Evolutionary conservation across 1,139 yeast genomes (phyloP).

Genomic region (Kurtzmaniella quercitrusa): DNA sequence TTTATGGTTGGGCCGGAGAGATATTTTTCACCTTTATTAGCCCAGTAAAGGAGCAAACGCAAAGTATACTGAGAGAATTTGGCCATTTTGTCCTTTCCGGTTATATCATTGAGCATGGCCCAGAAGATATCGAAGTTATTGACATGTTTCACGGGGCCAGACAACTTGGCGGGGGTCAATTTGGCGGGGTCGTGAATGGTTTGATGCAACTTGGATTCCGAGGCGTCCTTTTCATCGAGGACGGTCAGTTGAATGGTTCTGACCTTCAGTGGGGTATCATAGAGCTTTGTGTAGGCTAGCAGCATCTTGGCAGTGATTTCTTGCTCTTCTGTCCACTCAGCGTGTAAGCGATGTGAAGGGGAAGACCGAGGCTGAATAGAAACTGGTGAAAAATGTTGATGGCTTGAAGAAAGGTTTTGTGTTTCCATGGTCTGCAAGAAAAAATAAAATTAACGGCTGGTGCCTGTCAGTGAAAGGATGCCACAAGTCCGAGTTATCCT

Average conservation of each 20-base stretch:
- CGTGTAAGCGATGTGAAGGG: slow-evolving; percentile 22
- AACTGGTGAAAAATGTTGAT: slow-evolving; percentile 1
- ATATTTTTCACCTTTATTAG: slow-evolving; percentile 34
- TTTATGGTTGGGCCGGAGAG: slow-evolving; percentile 32
- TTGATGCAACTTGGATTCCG: neutral
- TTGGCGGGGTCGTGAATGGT: too few species aligned
- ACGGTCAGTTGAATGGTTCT: neutral
- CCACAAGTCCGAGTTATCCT: slow-evolving; percentile 1
- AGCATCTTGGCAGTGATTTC: slow-evolving; percentile 10
- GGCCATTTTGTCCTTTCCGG: slow-evolving; percentile 70
- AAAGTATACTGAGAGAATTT: slow-evolving; percentile 59
- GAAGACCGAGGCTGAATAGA: slow-evolving; percentile 14
- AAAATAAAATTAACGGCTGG: neutral
- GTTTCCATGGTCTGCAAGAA: slow-evolving; percentile 3
- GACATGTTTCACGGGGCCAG: slow-evolving; percentile 13
- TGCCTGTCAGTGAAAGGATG: neutral
- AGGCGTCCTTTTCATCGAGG: slow-evolving; percentile 1
- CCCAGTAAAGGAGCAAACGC: slow-evolving; percentile 49
- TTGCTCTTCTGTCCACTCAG: slow-evolving; percentile 34
- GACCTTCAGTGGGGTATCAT: slow-evolving; percentile 9
- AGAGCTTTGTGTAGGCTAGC: slow-evolving; percentile 5
- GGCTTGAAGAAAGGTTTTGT: neutral
- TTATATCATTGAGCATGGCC: slow-evolving; percentile 47
- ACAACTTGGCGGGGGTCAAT: slow-evolving; percentile 2
- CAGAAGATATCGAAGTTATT: slow-evolving; percentile 41